Percentiles rank a stretch among this genome's conserved stretches.
These are phyloP conservation scores for Neurospora sp. DNA, from an alignment of 495 filamentous ascomycete species.

Conservation along the genomic window DNA sequence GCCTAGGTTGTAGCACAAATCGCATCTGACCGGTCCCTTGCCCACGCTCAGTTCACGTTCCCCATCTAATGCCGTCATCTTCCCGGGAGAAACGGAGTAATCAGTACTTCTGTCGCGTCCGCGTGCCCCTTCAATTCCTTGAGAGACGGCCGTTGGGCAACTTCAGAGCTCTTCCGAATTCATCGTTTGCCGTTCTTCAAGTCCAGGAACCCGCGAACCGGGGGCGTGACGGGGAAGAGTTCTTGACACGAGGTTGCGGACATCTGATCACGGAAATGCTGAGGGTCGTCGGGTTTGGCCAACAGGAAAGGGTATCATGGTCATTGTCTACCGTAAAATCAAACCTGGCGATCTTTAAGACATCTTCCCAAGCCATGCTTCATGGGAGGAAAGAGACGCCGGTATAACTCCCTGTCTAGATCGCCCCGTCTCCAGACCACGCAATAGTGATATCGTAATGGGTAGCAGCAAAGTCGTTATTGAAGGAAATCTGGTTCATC, in stretches of 20 bases:
- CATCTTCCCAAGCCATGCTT: neutral
- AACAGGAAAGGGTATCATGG: neutral
- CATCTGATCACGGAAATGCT: neutral
- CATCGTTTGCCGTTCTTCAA: neutral
- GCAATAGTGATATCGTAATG: conserved; percentile 11
- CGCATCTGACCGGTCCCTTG: neutral
- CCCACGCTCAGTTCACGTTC: neutral
- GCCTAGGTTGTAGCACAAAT: neutral
- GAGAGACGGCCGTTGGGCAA: neutral
- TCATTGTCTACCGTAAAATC: neutral
- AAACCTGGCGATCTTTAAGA: neutral
- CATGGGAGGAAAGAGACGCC: neutral
- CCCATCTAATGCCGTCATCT: neutral
- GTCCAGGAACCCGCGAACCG: neutral
- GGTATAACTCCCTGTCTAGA: neutral
- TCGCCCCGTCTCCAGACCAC: conserved; percentile 7
- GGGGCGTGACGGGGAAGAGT: neutral
- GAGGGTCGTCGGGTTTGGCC: neutral
- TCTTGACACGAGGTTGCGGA: neutral
- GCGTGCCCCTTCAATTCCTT: neutral
- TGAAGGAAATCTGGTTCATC: conserved; percentile 28
- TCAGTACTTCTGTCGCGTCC: neutral
- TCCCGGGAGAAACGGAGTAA: neutral
- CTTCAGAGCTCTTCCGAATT: neutral
- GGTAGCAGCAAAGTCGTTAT: conserved; percentile 17